A percentile compares a stretch with the other conserved stretches of the same genome.
phyloP scores from a whole-genome alignment of 225 moss, liverwort and hornwort genomes.

The Sphagnum tenellum region DNA sequence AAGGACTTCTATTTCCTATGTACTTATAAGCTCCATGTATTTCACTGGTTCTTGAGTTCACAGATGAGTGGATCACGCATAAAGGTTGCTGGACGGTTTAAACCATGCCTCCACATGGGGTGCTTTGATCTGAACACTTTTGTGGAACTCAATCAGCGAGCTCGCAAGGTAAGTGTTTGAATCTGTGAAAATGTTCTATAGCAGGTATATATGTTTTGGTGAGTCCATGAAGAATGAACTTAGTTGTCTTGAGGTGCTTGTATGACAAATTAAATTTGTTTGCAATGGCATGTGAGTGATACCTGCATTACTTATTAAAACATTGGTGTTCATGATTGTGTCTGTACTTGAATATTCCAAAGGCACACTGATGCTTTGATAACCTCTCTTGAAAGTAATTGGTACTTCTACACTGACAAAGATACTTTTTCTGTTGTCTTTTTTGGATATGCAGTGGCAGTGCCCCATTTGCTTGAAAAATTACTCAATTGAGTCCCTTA shows the following conservation, averaged over 20 bases:
- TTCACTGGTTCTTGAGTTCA: no score
- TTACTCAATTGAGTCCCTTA: constrained; percentile 75
- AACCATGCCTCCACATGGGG: constrained; percentile 48
- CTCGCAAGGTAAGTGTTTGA: constrained; percentile 28
- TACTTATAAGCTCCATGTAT: no score
- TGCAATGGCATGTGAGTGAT: no score
- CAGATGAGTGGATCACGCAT: constrained; percentile 55
- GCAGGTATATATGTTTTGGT: background rate
- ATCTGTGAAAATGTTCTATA: background rate
- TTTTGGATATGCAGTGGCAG: background rate
- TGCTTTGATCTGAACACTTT: constrained; percentile 54
- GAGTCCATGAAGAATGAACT: no score
- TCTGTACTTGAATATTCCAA: no score
- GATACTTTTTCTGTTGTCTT: constrained; percentile 2
- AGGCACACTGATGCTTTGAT: no score
- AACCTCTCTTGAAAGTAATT: no score
- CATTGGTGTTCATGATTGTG: no score
- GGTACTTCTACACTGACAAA: no score
- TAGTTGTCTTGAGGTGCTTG: background rate
- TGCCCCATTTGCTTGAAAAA: constrained; percentile 25
- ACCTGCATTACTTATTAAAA: no score
- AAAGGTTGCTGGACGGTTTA: constrained; percentile 43
- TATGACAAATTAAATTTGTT: background rate
- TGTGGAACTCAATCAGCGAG: constrained; percentile 45
- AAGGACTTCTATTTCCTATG: no score